Percentiles rank a stretch among this genome's conserved stretches.
phyloP scores from a whole-genome alignment of 2,329 filamentous ascomycete genomes.

The Arthrobotrys musiformis region DNA sequence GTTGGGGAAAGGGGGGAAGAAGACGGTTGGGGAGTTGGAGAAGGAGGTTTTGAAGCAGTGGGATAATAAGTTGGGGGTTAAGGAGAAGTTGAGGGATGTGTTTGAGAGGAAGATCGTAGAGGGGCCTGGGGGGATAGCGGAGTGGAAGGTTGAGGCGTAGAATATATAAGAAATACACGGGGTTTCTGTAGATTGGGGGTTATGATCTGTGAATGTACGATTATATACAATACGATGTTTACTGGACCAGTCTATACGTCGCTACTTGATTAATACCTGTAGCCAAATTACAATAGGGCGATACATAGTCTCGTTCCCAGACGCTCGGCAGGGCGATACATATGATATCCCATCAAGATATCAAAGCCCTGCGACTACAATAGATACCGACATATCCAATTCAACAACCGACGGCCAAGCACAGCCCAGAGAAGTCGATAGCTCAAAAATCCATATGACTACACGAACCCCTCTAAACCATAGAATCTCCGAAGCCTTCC shows the following conservation, averaged over 20 bases:
- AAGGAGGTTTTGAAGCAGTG: constrained; percentile 35
- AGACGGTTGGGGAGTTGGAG: constrained; percentile 37
- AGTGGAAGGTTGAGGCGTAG: constrained; percentile 53
- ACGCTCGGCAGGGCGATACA: too few relatives aligned
- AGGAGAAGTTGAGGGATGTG: constrained; percentile 66
- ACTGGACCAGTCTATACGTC: background rate
- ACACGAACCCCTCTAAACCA: too few relatives aligned
- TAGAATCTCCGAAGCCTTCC: too few relatives aligned
- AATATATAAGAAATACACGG: background rate
- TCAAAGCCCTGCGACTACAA: too few relatives aligned
- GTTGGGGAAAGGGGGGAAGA: constrained; percentile 2
- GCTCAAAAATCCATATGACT: too few relatives aligned
- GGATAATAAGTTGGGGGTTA: constrained; percentile 46
- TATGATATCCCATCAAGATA: too few relatives aligned
- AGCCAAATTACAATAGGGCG: too few relatives aligned
- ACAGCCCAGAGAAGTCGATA: too few relatives aligned
- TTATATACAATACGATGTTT: background rate
- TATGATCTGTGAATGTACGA: background rate
- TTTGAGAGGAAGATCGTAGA: constrained; percentile 72
- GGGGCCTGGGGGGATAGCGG: constrained; percentile 67
- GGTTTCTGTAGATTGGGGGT: constrained; percentile 11
- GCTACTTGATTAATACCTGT: too few relatives aligned
- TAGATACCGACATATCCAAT: too few relatives aligned
- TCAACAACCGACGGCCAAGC: too few relatives aligned
- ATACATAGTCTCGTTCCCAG: too few relatives aligned